Conservation (phyloP, 257 asterid species). For the Lithospermum erythrorhizon region DNA sequence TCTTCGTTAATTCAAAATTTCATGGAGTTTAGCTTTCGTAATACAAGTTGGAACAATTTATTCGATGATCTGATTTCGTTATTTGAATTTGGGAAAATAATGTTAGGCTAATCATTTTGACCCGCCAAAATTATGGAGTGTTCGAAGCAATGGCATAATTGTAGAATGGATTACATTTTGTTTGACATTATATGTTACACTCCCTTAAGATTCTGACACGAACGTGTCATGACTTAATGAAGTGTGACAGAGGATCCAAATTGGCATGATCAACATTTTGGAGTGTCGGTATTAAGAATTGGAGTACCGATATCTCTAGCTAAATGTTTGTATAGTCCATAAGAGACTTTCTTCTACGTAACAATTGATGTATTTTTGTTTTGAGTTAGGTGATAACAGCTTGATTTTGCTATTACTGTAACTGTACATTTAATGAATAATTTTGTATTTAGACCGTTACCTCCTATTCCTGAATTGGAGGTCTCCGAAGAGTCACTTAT, state of each 20-base stretch:
- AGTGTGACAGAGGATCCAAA: too few species aligned
- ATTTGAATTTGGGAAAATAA: not conserved
- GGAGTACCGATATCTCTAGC: not conserved
- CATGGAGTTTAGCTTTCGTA: not conserved
- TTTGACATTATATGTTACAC: too few species aligned
- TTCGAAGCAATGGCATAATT: too few species aligned
- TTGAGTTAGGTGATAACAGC: not conserved
- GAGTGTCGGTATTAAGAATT: not conserved
- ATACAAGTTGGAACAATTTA: too few species aligned
- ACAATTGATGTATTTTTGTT: not conserved
- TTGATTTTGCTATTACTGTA: not conserved
- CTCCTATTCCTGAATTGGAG: slow-evolving; percentile 85
- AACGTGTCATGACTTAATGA: too few species aligned
- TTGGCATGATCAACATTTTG: not conserved
- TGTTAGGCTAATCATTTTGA: not conserved
- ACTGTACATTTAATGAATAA: slow-evolving; percentile 8
- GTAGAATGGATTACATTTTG: too few species aligned
- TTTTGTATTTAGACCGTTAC: slow-evolving; percentile 58
- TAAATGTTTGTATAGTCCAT: not conserved
- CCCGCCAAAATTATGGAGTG: too few species aligned
- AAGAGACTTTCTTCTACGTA: not conserved
- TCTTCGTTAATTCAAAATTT: too few species aligned
- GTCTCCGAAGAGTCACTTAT: slow-evolving; percentile 57
- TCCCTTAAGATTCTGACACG: too few species aligned
- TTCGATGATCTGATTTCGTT: not conserved